Percentiles rank a stretch among this genome's conserved stretches.
Conservation (phyloP, 208 protist species). For the Spongospora subterranea region DNA sequence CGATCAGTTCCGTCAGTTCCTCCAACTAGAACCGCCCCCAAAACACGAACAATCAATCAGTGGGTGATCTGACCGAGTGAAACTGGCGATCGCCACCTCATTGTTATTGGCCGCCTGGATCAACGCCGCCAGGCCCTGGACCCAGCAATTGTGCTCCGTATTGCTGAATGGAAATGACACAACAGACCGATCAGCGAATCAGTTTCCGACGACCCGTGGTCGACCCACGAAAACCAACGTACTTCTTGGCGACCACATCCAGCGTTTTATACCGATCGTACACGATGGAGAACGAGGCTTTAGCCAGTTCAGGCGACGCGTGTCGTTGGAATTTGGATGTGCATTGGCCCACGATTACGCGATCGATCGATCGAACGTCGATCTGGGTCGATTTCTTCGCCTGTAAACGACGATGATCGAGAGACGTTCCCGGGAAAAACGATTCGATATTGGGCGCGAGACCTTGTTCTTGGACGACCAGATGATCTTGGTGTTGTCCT, state of each 20-base stretch:
- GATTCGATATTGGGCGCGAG: neutral
- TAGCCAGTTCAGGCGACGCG: conserved; percentile 8
- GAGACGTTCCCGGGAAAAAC: too few relatives aligned
- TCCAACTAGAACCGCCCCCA: neutral
- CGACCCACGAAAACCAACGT: neutral
- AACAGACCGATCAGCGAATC: too few relatives aligned
- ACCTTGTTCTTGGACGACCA: conserved; percentile 52
- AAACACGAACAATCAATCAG: too few relatives aligned
- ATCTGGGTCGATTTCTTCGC: conserved; percentile 42
- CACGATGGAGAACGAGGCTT: conserved; percentile 35
- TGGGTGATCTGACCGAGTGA: neutral
- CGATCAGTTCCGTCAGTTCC: conserved; percentile 29
- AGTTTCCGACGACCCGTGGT: too few relatives aligned
- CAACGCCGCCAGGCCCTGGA: conserved; percentile 15
- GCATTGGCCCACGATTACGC: neutral
- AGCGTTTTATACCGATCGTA: conserved; percentile 18
- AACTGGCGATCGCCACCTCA: neutral
- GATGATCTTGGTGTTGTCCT: conserved; percentile 58
- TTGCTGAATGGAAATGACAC: neutral
- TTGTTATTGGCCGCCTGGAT: conserved; percentile 7
- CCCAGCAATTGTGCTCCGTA: conserved; percentile 35
- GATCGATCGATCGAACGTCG: neutral
- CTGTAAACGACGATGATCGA: neutral
- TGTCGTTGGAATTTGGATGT: conserved; percentile 28
- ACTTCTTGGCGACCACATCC: conserved; percentile 43